Base-by-base conservation (phyloP, 2,329 filamentous ascomycete species). In the Phialemoniopsis sp. region DNA sequence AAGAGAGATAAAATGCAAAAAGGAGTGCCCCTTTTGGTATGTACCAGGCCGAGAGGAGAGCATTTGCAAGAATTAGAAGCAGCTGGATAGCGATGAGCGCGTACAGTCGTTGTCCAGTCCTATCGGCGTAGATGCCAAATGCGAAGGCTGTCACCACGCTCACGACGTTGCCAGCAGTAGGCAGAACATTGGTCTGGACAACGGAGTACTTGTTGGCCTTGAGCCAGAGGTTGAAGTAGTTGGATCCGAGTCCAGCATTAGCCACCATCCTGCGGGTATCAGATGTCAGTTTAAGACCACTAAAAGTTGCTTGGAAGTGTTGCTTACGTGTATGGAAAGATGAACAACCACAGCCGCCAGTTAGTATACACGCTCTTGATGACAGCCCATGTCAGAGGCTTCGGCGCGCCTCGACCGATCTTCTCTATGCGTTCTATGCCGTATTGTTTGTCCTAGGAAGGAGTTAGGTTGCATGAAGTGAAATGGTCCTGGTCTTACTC, bases 1-100 rank as follows among this genome's bases (percentile, higher is more conserved):
- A 54, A 0, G 47, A 43, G 1, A 54, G 37, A 30, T 53, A 54
- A 44, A 49, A 50, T 0, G 48, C 47, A 10, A 48, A 44, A 41
- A 54, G 29, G 9, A 49, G 38, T 12, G 46, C 44, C 0, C 39
- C 32, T 8, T 44, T 37, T 3, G 50, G 50, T 1, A 53, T 47
- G 18, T 42, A n/a, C 50, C 48, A 53, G 6, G 50, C 40, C 2
- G 49, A 46, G 3, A 53, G 35, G 14, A 53, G 32, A 4, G 50
- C 32, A 15, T 54, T 54, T 13, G 51, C 45, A 3, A 51, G 21
- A 4, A 54, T 35, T 18, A 50, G 33, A 4, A 47, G n/a, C 3
- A 38, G 31, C 21, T 43, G 36, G 4, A 52, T 32, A 3, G 42
- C 32, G 15, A 50, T 30, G 9, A 52, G 43, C 13, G 43, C 33